phyloP scores from a whole-genome alignment of 805 yeast genomes.

The Saccharomycopsis sp. region DNA sequence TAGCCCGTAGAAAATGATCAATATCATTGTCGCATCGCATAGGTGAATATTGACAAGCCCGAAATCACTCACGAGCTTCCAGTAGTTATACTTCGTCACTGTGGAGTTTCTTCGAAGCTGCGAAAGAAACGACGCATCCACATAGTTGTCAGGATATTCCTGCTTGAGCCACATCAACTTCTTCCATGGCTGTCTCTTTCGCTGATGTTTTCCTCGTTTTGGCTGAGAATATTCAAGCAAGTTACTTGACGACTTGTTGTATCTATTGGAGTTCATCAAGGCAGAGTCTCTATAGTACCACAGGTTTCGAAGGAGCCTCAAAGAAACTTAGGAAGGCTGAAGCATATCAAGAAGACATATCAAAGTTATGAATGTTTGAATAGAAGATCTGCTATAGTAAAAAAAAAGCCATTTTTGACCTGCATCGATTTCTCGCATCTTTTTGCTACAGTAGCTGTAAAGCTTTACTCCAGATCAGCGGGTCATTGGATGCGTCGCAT shows the following conservation, averaged over 20 bases:
- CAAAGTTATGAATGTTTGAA: no score
- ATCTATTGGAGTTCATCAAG: conserved; percentile 4
- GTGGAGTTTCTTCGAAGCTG: conserved; percentile 73
- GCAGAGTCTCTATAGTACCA: neutral
- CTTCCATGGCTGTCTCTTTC: conserved; percentile 52
- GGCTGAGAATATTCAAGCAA: conserved; percentile 2
- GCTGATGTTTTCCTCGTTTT: neutral
- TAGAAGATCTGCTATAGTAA: no score
- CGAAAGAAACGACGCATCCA: conserved; percentile 73
- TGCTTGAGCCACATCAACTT: conserved; percentile 80
- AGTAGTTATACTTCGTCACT: conserved; percentile 58
- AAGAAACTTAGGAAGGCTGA: no score
- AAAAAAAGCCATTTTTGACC: no score
- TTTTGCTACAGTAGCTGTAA: no score
- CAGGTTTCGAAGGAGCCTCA: no score
- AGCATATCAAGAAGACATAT: neutral
- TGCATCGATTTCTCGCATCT: no score
- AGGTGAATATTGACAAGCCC: conserved; percentile 61
- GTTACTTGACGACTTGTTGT: conserved; percentile 11
- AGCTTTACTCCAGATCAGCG: no score
- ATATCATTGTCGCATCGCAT: conserved; percentile 55
- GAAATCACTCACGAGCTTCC: conserved; percentile 64
- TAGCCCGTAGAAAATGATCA: conserved; percentile 60
- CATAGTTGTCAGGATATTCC: conserved; percentile 87
- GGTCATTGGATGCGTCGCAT: no score